Conservation (phyloP, 768 basidiomycete species). For the Dendrothele bispora region DNA sequence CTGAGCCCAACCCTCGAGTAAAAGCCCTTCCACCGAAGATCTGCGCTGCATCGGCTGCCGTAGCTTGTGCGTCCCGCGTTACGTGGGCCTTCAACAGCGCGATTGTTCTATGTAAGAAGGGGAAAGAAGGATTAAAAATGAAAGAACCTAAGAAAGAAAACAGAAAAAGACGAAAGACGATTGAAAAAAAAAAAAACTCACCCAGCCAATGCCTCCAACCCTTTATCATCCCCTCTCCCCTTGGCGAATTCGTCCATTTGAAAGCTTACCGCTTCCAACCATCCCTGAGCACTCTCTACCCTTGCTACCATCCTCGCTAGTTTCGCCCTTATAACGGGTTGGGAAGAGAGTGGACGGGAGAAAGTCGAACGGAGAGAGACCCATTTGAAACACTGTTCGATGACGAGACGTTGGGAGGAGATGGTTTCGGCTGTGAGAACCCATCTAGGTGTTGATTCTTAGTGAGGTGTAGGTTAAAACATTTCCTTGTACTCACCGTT, state of each 20-base stretch:
- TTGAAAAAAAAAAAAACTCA: slow-evolving; percentile 29
- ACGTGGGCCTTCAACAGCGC: slow-evolving; percentile 78
- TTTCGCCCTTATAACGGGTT: slow-evolving; percentile 76
- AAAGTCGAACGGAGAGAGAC: slow-evolving; percentile 77
- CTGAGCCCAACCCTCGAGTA: too few species aligned
- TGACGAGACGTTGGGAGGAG: slow-evolving; percentile 56
- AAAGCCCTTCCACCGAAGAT: slow-evolving; percentile 87
- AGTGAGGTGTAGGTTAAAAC: background rate
- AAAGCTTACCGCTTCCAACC: slow-evolving; percentile 84
- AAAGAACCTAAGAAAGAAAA: slow-evolving; percentile 1
- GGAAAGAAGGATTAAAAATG: background rate
- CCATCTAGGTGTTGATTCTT: too few species aligned
- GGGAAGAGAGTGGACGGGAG: slow-evolving; percentile 65
- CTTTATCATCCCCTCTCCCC: too few species aligned
- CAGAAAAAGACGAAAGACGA: background rate
- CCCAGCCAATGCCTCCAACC: slow-evolving; percentile 75
- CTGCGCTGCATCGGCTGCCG: slow-evolving; percentile 74
- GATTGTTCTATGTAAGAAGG: slow-evolving; percentile 60
- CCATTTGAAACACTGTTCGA: slow-evolving; percentile 85
- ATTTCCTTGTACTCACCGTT: slow-evolving; percentile 28
- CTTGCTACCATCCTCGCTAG: slow-evolving; percentile 81
- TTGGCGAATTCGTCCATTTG: slow-evolving; percentile 89
- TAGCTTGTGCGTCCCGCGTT: slow-evolving; percentile 76
- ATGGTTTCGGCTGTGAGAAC: slow-evolving; percentile 62
- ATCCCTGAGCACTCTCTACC: slow-evolving; percentile 77